Percentiles rank a stretch among this genome's conserved stretches.
phyloP scores from a whole-genome alignment of 768 basidiomycete genomes.

The Podaxis rugospora region DNA sequence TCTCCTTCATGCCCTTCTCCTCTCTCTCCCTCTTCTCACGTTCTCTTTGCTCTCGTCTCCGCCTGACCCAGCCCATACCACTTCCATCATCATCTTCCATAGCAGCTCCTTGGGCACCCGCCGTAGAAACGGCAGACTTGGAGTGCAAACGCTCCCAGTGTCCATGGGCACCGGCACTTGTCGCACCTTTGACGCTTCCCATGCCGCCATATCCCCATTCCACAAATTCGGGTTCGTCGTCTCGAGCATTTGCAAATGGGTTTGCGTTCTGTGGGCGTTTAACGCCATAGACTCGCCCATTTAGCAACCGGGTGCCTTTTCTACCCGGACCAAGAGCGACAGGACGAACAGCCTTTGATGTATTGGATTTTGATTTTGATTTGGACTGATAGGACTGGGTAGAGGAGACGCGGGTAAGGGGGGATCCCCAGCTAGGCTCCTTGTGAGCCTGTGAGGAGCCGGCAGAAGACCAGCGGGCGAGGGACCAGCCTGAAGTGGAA shows the following conservation, averaged over 20 bases:
- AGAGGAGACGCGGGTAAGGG: slow-evolving; percentile 31
- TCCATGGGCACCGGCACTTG: slow-evolving; percentile 30
- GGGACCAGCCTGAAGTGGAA: slow-evolving; percentile 20
- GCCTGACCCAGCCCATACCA: slow-evolving; percentile 82
- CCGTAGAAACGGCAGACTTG: neutral
- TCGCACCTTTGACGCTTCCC: slow-evolving; percentile 53
- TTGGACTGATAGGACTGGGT: slow-evolving; percentile 22
- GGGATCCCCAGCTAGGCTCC: slow-evolving; percentile 20
- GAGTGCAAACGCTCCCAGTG: slow-evolving; percentile 22
- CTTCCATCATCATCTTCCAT: slow-evolving; percentile 74
- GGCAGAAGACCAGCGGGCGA: slow-evolving; percentile 27
- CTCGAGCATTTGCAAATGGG: slow-evolving; percentile 59
- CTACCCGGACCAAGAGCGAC: slow-evolving; percentile 18
- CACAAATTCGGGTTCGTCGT: slow-evolving; percentile 79
- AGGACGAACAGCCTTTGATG: slow-evolving; percentile 12
- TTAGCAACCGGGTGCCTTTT: slow-evolving; percentile 66
- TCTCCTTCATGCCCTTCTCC: slow-evolving; percentile 18
- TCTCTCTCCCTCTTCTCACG: slow-evolving; percentile 37
- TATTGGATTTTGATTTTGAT: slow-evolving; percentile 16
- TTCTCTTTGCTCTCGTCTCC: slow-evolving; percentile 55
- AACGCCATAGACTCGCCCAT: slow-evolving; percentile 79
- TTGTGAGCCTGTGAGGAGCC: slow-evolving; percentile 13
- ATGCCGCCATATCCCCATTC: slow-evolving; percentile 92
- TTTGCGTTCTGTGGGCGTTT: slow-evolving; percentile 37
- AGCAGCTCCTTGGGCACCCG: slow-evolving; percentile 4